Evolutionary conservation across 2,329 filamentous ascomycete species (phyloP).

Genomic region (Westerdykella sp.): DNA sequence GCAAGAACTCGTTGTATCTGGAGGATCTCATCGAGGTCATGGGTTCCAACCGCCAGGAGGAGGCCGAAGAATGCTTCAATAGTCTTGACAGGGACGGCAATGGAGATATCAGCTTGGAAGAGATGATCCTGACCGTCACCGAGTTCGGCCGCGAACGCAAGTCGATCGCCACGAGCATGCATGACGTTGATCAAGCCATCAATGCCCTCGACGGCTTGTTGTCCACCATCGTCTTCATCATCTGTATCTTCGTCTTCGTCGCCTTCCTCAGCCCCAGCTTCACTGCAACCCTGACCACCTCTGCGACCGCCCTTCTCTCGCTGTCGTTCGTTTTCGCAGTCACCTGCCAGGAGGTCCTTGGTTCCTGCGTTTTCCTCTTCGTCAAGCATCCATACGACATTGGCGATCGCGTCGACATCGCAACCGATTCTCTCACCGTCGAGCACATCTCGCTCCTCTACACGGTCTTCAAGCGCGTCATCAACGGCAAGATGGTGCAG

Average conservation of each 20-base stretch:
- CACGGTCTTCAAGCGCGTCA: conserved; percentile 81
- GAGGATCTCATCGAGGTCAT: conserved; percentile 88
- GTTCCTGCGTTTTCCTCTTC: conserved; percentile 96
- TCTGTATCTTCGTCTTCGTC: conserved; percentile 80
- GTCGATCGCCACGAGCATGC: conserved; percentile 86
- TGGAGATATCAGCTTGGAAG: conserved; percentile 88
- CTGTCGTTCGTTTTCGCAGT: conserved; percentile 95
- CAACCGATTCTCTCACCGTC: conserved; percentile 64
- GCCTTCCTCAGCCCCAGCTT: conserved; percentile 86
- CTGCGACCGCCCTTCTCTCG: conserved; percentile 85
- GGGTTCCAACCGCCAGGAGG: conserved; percentile 62
- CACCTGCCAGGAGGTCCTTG: conserved; percentile 90
- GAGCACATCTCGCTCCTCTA: conserved; percentile 93
- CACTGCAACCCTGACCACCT: conserved; percentile 76
- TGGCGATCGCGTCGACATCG: conserved; percentile 85
- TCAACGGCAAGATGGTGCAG: conserved; percentile 71
- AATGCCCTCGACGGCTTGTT: conserved; percentile 83
- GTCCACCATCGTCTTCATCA: conserved; percentile 70
- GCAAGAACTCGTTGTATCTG: conserved; percentile 67
- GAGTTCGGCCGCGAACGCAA: conserved; percentile 83
- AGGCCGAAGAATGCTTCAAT: conserved; percentile 80
- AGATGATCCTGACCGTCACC: conserved; percentile 84
- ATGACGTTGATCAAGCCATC: conserved; percentile 93
- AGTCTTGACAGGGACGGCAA: conserved; percentile 82
- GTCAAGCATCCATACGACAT: conserved; percentile 98